Evolutionary conservation across 2,329 filamentous ascomycete genomes (phyloP).

Genomic region (Monosporascus sp.): DNA sequence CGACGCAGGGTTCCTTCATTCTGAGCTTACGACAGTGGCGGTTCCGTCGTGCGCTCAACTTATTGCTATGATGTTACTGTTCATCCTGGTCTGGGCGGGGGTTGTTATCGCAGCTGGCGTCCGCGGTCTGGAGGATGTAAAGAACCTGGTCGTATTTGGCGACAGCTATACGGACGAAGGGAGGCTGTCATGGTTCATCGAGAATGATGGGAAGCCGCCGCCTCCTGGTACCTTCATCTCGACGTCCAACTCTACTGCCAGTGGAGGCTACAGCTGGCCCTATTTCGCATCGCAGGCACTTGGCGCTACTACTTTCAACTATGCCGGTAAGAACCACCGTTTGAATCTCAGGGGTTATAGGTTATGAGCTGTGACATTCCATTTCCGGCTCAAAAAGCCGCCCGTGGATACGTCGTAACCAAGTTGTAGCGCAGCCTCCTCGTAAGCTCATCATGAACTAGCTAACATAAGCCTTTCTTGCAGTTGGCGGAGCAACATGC

Average conservation of each 20-base stretch:
- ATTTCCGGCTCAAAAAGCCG: too few relatives aligned
- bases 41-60: background rate
- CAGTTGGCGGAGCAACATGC: constrained; percentile 64
- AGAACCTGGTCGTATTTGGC: constrained; percentile 64
- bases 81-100: constrained; percentile 1
- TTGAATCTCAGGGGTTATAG: background rate
- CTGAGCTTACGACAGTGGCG: background rate
- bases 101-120: background rate
- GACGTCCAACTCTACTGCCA: constrained; percentile 47
- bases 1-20: background rate
- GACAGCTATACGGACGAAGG: constrained; percentile 75
- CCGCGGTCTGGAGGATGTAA: constrained; percentile 32
- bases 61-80: constrained; percentile 1
- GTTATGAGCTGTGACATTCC: background rate
- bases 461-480: background rate
- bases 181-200: constrained; percentile 57
- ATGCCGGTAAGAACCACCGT: constrained; percentile 41
- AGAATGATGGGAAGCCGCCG: constrained; percentile 53
- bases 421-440: background rate
- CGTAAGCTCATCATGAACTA: background rate
- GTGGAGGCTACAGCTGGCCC: constrained; percentile 65
- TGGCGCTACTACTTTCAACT: constrained; percentile 55
- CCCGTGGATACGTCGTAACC: background rate
- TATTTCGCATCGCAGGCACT: constrained; percentile 59
- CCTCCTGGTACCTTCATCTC: constrained; percentile 51